Evolutionary conservation across 345 rosid genomes (phyloP).

Genomic region (Dovyalis caffra): DNA sequence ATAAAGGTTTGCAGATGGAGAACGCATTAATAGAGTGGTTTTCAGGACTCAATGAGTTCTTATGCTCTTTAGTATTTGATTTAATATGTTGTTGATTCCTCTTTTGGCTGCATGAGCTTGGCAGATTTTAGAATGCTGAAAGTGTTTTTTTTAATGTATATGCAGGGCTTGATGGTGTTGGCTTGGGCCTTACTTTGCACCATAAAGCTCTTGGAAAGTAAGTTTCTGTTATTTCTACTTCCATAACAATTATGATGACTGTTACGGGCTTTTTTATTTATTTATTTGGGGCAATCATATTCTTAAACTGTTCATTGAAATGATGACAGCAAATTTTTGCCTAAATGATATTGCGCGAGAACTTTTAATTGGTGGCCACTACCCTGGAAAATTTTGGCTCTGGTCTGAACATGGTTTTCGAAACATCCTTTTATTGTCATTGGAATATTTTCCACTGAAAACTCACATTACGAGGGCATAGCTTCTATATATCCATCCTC

Average conservation of each 20-base stretch:
- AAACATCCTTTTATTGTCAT: neutral
- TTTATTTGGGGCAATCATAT: neutral
- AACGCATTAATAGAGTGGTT: neutral
- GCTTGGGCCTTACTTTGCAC: constrained; percentile 76
- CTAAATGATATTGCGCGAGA: neutral
- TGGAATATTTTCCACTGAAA: neutral
- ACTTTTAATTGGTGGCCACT: neutral
- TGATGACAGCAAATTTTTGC: neutral
- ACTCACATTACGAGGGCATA: neutral
- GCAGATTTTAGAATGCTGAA: neutral
- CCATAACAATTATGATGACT: neutral
- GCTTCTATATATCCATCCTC: neutral
- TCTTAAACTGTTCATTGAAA: neutral
- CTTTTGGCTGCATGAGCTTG: neutral
- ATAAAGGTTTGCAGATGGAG: neutral
- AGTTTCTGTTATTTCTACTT: constrained; percentile 22
- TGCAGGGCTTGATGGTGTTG: constrained; percentile 75
- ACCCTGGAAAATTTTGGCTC: neutral
- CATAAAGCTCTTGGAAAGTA: constrained; percentile 80
- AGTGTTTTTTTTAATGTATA: constrained; percentile 13
- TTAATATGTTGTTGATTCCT: neutral
- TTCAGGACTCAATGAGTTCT: too few species aligned
- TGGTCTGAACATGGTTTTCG: neutral
- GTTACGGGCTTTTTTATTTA: neutral
- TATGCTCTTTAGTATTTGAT: neutral